Percentiles rank a stretch among this genome's conserved stretches.
phyloP scores from a whole-genome alignment of 345 rosid species.

The Eutrema heterophyllum region DNA sequence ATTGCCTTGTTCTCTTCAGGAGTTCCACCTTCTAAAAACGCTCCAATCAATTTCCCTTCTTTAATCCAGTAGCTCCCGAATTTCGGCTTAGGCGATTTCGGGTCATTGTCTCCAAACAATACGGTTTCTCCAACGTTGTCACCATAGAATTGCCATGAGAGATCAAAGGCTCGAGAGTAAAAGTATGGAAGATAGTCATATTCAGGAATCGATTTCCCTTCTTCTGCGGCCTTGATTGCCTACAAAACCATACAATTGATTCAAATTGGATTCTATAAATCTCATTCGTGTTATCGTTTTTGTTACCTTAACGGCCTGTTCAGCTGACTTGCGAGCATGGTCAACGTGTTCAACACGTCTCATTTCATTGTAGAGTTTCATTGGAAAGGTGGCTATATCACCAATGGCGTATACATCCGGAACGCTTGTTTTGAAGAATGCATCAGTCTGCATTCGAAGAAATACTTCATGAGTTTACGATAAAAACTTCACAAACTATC shows the following conservation, averaged over 20 bases:
- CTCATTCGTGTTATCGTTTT: not conserved
- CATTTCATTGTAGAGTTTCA: slow-evolving; percentile 70
- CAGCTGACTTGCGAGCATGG: slow-evolving; percentile 96
- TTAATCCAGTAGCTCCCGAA: slow-evolving; percentile 91
- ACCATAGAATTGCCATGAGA: slow-evolving; percentile 98
- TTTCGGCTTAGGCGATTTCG: slow-evolving; percentile 56
- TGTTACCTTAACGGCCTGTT: slow-evolving; percentile 80
- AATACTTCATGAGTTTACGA: not conserved
- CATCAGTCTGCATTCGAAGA: slow-evolving; percentile 26
- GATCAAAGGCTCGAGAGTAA: slow-evolving; percentile 41
- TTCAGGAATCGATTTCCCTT: slow-evolving; percentile 52
- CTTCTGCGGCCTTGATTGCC: slow-evolving; percentile 72
- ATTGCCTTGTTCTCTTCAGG: slow-evolving; percentile 87
- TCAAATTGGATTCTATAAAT: not conserved
- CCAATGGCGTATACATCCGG: slow-evolving; percentile 91
- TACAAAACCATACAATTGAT: slow-evolving; percentile 7
- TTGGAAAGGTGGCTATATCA: slow-evolving; percentile 82
- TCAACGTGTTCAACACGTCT: slow-evolving; percentile 98
- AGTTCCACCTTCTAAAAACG: slow-evolving; percentile 78
- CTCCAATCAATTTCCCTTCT: slow-evolving; percentile 83
- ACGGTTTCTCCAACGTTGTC: slow-evolving; percentile 62
- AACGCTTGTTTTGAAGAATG: slow-evolving; percentile 29
- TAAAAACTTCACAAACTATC: not conserved
- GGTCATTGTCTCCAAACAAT: slow-evolving; percentile 72
- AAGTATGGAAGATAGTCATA: slow-evolving; percentile 52